A percentile compares a stretch with the other conserved stretches of the same genome.
Evolutionary conservation across 805 yeast species (phyloP).

Genomic region (Hanseniaspora clermontiae): DNA sequence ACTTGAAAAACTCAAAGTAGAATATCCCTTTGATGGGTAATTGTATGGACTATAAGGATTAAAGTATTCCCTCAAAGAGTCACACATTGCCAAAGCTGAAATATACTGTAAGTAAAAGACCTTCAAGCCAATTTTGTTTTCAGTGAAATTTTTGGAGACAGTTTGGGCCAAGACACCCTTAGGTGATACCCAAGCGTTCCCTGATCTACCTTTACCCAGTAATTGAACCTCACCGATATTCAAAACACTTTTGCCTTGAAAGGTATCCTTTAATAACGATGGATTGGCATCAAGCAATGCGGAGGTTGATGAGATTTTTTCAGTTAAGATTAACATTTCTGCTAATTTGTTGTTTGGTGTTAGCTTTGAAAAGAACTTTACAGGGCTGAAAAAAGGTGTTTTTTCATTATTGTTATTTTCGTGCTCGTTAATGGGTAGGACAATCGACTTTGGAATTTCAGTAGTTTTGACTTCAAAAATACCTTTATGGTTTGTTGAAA

Average conservation of each 20-base stretch:
- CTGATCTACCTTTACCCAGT: conserved; percentile 88
- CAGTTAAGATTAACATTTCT: conserved; percentile 57
- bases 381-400: conserved; percentile 65
- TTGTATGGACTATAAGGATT: conserved; percentile 2
- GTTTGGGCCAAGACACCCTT: conserved; percentile 81
- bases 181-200: conserved; percentile 91
- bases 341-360: conserved; percentile 40
- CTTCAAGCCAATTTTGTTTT: conserved; percentile 33
- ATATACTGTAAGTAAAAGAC: conserved; percentile 80
- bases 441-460: conserved; percentile 42
- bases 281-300: conserved; percentile 65
- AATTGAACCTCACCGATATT: conserved; percentile 68
- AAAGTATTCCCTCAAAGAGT: conserved; percentile 50
- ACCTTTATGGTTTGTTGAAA: conserved; percentile 22
- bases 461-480: conserved; percentile 38
- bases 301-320: conserved; percentile 81
- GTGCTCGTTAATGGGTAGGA: conserved; percentile 31
- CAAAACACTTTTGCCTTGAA: conserved; percentile 22
- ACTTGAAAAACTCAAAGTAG: conserved; percentile 22
- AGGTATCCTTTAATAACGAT: conserved; percentile 39
- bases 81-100: conserved; percentile 68
- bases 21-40: neutral
- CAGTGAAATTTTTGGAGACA: conserved; percentile 35
- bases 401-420: conserved; percentile 30
- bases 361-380: conserved; percentile 35